Evolutionary conservation across 2,329 filamentous ascomycete genomes (phyloP), one percentile per base, ranked within the genome.

Genomic region (Pezicula radicicola): DNA sequence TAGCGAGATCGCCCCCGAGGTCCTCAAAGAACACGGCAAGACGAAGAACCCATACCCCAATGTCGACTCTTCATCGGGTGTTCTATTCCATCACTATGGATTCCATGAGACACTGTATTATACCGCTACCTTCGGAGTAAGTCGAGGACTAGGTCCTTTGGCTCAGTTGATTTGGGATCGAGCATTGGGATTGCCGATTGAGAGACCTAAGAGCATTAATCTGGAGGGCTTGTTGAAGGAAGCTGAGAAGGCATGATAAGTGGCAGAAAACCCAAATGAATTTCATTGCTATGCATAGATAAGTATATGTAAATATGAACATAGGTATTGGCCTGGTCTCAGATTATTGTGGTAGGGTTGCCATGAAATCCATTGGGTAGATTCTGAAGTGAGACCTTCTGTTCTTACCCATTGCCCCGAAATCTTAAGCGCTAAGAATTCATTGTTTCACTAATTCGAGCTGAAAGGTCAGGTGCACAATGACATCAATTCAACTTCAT

Each of bases 81-180:
- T 97, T 6, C 80, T 99, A 46, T 97, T 99, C 84, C 87, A 97
- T 74, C 91, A 97, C 77, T 99, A 96, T 70, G 94, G 93, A 53
- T 96, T 99, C 84, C 88, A 89, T 70, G 91, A 97, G 77, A 96
- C 93, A 0, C 80, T 97, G 10, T 99, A 97, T 79, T 99, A 97
- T 76, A 87, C 84, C 4, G 84, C 83, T 53, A 87, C 84, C 0
- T 88, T 88, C 58, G 85, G 84, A 55, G 84, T 88, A 12, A 85
- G 81, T 54, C 75, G 84, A 61, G 84, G 84, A 49, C 77, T 99
- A 15, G 94, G 94, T 7, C 94, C 94, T 19, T 79, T 99, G 46
- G 91, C 91, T 41, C 94, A 99, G 73, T 79, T 99, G 58, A 88
- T 99, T 69, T 97, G 94, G 94, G 93, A 97, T 70, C 84, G 94